Percentiles rank a stretch among this genome's conserved stretches.
These are phyloP conservation scores for Phymatotrichopsis omnivora DNA, from an alignment of 2,329 filamentous ascomycete genomes.

Conservation along the genomic window DNA sequence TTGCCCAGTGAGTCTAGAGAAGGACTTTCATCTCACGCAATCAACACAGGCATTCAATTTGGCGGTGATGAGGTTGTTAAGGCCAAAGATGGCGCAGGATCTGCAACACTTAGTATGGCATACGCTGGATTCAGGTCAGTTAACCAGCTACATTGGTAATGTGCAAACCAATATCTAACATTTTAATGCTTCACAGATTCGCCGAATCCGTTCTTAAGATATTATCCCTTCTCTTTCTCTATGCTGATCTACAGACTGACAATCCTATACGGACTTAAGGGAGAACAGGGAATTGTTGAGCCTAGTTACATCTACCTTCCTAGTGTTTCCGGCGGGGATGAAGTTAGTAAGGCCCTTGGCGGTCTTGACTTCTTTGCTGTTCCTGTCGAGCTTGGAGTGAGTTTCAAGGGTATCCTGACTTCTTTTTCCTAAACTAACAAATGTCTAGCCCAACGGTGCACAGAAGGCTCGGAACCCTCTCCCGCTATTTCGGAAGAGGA, in stretches of 20 bases:
- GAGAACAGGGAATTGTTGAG: slow-evolving; percentile 87
- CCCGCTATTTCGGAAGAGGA: slow-evolving; percentile 69
- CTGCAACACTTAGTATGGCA: slow-evolving; percentile 87
- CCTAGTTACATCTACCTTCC: slow-evolving; percentile 93
- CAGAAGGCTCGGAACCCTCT: slow-evolving; percentile 80
- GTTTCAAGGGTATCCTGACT: slow-evolving; percentile 38
- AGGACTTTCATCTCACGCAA: slow-evolving; percentile 4
- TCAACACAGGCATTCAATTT: slow-evolving; percentile 68
- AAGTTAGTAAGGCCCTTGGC: slow-evolving; percentile 71
- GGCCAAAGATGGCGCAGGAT: slow-evolving; percentile 85
- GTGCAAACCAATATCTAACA: background rate
- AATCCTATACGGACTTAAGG: slow-evolving; percentile 51
- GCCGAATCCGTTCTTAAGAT: slow-evolving; percentile 81
- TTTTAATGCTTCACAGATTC: slow-evolving; percentile 51
- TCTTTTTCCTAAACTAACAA: slow-evolving; percentile 21
- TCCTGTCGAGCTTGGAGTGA: slow-evolving; percentile 87
- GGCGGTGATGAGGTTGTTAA: slow-evolving; percentile 95
- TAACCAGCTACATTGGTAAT: background rate
- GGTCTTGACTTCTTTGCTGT: slow-evolving; percentile 86
- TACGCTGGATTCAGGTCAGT: slow-evolving; percentile 83
- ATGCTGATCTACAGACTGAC: slow-evolving; percentile 7
- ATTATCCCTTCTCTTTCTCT: background rate
- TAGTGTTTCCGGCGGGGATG: slow-evolving; percentile 77
- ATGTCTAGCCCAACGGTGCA: slow-evolving; percentile 60
- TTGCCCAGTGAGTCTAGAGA: background rate